Percentiles rank a stretch among this genome's conserved stretches.
These are phyloP conservation scores for Myxozyma udenii DNA, from an alignment of 805 yeast genomes.

Conservation along the genomic window DNA sequence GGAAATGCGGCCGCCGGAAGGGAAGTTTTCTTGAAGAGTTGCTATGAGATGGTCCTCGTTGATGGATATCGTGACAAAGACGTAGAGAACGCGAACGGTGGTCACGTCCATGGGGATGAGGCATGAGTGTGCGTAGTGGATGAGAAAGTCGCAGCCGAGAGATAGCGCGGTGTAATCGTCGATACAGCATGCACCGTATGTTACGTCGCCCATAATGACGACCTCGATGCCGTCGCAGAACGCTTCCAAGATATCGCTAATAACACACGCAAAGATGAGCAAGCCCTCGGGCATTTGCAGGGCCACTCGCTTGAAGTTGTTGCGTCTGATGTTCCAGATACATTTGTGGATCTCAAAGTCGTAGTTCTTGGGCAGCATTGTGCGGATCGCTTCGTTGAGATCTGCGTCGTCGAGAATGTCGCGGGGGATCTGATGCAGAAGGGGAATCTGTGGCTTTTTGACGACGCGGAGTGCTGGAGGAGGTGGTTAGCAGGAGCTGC, in stretches of 20 bases:
- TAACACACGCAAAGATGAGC: constrained; percentile 77
- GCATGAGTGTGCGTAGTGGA: constrained; percentile 97
- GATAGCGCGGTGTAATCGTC: constrained; percentile 95
- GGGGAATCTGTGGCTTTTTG: constrained; percentile 9
- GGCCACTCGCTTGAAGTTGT: constrained; percentile 77
- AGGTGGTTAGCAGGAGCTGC: background rate
- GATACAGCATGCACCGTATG: constrained; percentile 97
- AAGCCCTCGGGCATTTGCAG: constrained; percentile 97
- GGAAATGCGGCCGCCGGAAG: constrained; percentile 63
- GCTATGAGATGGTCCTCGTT: constrained; percentile 78
- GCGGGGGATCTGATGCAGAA: constrained; percentile 82
- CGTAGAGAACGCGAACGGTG: constrained; percentile 83
- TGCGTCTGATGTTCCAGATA: constrained; percentile 82
- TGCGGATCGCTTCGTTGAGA: constrained; percentile 70
- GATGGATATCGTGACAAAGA: constrained; percentile 88
- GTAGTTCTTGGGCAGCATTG: constrained; percentile 81
- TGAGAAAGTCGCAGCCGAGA: constrained; percentile 87
- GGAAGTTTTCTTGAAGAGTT: constrained; percentile 70
- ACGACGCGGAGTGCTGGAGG: background rate
- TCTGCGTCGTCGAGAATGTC: constrained; percentile 79
- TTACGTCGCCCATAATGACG: constrained; percentile 96
- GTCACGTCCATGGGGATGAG: constrained; percentile 93
- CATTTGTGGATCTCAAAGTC: constrained; percentile 96
- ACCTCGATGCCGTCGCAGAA: constrained; percentile 88
- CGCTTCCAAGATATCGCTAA: constrained; percentile 90